These are phyloP conservation scores for Cladosporium colombiae DNA, from an alignment of 2,329 filamentous ascomycete genomes.

Conservation along the genomic window DNA sequence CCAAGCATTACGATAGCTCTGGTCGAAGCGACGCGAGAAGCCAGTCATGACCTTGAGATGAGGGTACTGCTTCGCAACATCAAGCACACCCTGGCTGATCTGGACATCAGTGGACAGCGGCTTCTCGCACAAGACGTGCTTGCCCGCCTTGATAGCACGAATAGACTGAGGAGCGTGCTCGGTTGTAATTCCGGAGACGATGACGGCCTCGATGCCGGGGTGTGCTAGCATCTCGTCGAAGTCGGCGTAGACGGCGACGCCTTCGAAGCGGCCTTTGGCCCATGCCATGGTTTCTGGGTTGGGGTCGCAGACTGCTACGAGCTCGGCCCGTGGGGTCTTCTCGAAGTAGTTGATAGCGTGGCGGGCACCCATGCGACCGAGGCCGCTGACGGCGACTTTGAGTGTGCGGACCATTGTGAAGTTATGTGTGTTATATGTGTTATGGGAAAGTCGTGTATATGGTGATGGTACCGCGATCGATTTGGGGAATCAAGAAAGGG, in stretches of 20 bases:
- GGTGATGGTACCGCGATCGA: not conserved
- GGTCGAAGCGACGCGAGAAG: slow-evolving; percentile 67
- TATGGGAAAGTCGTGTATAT: not conserved
- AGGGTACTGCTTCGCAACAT: slow-evolving; percentile 56
- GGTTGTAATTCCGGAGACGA: slow-evolving; percentile 56
- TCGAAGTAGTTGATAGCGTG: slow-evolving; percentile 52
- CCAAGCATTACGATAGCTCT: slow-evolving; percentile 63
- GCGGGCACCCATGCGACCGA: slow-evolving; percentile 53
- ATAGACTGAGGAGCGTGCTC: slow-evolving; percentile 60
- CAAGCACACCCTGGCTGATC: slow-evolving; percentile 60
- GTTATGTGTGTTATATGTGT: not conserved
- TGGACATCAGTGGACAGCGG: slow-evolving; percentile 61
- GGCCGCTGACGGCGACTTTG: slow-evolving; percentile 48
- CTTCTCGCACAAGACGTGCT: slow-evolving; percentile 63
- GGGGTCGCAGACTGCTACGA: slow-evolving; percentile 52
- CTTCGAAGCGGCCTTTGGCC: slow-evolving; percentile 53
- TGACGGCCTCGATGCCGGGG: slow-evolving; percentile 56
- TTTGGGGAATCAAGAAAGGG: not conserved
- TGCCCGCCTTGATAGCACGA: slow-evolving; percentile 55
- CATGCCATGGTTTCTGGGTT: slow-evolving; percentile 47
- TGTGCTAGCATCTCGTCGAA: slow-evolving; percentile 61
- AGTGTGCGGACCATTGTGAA: slow-evolving; percentile 41
- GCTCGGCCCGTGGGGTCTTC: slow-evolving; percentile 47
- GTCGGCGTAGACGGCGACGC: slow-evolving; percentile 55
- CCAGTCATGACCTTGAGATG: slow-evolving; percentile 67